Evolutionary conservation across 352 stramenopile species (phyloP), one percentile per base, ranked within the genome.

Genomic region (Aphanomyces stellatus): DNA sequence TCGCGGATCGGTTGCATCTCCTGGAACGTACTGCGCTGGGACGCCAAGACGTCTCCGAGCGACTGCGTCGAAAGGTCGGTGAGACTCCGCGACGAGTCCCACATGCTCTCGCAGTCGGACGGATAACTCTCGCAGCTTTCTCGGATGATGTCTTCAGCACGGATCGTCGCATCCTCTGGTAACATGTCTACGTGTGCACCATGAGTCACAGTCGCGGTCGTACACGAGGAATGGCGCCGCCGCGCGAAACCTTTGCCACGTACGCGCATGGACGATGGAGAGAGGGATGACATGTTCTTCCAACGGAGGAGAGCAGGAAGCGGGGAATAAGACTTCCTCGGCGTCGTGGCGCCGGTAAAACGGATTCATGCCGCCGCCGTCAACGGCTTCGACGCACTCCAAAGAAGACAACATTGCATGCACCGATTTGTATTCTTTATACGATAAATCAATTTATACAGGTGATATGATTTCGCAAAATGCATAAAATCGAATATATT

Each of bases 61-160:
- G 87, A 17, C 82, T 89, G 51, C 35, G 91, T 88, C 41, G 86
- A 91, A n/a, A 79, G 74, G 40, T 76, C 73, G 25, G 83, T 74
- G 19, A 77, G 79, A 22, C 72, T 69, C 13, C 74, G 67, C n/a
- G 74, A 53, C 0, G 37, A 62, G 30, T 91, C 82, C 41, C 89
- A 81, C 27, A 81, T 79, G 65, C 77, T 85, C 72, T 90, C 33
- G 81, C 82, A 37, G 80, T 90, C 73, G 79, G 81, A 31, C 86
- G 75, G 27, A 80, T 64, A 80, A 66, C 86, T 95, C 17, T 85
- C 86, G 70, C 91, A 80, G 66, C 82, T 91, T 53, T 93, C 86
- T 41, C 86, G 79, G 63, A 95, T 92, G 57, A 95, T 84, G 69
- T 95, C 86, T 69, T 95, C 84, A 2, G 86, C 84, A 13, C 82